These are phyloP conservation scores for Aspergillus felis DNA, from an alignment of 2,329 filamentous ascomycete species.

Conservation along the genomic window DNA sequence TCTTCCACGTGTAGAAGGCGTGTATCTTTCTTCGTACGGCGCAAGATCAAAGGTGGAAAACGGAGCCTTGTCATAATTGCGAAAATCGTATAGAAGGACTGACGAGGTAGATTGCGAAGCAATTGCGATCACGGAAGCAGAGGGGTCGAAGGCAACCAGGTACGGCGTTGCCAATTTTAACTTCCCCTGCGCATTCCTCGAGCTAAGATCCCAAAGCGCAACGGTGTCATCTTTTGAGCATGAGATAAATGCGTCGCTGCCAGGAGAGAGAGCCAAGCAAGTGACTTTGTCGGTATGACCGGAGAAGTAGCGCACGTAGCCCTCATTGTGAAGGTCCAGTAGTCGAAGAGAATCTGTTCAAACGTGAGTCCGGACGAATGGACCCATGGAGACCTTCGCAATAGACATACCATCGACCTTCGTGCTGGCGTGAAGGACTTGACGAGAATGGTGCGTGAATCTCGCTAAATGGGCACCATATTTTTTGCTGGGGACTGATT, in stretches of 20 bases:
- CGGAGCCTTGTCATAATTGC: slow-evolving; percentile 88
- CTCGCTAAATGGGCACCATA: slow-evolving; percentile 92
- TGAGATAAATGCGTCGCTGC: slow-evolving; percentile 86
- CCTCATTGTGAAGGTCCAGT: slow-evolving; percentile 88
- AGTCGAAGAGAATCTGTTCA: slow-evolving; percentile 67
- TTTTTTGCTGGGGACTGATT: slow-evolving; percentile 89
- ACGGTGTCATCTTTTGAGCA: slow-evolving; percentile 89
- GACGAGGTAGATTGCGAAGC: slow-evolving; percentile 75
- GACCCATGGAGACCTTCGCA: background rate
- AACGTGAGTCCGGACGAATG: background rate
- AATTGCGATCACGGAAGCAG: slow-evolving; percentile 85
- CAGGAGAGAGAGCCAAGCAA: slow-evolving; percentile 75
- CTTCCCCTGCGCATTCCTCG: slow-evolving; percentile 73
- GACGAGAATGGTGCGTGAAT: slow-evolving; percentile 87
- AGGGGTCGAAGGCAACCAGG: slow-evolving; percentile 86
- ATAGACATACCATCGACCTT: slow-evolving; percentile 72
- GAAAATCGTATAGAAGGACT: slow-evolving; percentile 85
- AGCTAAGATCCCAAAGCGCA: slow-evolving; percentile 82
- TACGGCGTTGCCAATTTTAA: slow-evolving; percentile 77
- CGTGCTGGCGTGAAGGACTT: slow-evolving; percentile 92
- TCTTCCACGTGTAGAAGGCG: slow-evolving; percentile 44
- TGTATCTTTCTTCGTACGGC: slow-evolving; percentile 53
- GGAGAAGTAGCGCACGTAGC: slow-evolving; percentile 92
- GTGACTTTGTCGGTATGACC: slow-evolving; percentile 86
- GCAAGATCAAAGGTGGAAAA: slow-evolving; percentile 80